A percentile compares a stretch with the other conserved stretches of the same genome.
phyloP scores from a whole-genome alignment of 176 grass and related monocot genomes.

The Zizania latifolia region DNA sequence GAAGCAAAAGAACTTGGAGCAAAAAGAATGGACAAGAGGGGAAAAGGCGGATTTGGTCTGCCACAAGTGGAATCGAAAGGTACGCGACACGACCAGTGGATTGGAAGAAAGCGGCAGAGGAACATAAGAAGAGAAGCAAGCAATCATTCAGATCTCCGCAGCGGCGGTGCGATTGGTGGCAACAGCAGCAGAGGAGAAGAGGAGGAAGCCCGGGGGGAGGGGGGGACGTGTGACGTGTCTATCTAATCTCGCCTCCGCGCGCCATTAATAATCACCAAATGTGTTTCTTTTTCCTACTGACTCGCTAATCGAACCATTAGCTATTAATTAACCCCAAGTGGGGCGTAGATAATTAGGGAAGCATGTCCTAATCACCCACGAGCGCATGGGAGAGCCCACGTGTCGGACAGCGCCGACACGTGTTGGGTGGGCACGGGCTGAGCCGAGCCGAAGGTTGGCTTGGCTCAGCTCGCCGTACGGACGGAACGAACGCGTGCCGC shows the following conservation, averaged over 20 bases:
- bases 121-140: constrained; percentile 20
- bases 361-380: not conserved
- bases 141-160: constrained; percentile 18
- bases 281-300: not conserved
- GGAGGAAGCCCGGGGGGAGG: no score
- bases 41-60: not conserved
- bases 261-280: not conserved
- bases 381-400: constrained; percentile 10
- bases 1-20: not conserved
- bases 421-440: not conserved
- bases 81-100: not conserved
- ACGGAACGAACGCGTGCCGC: not conserved
- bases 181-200: not conserved
- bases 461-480: not conserved
- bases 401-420: constrained; percentile 36
- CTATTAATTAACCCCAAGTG: constrained; percentile 14
- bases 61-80: not conserved
- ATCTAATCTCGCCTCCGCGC: constrained; percentile 16
- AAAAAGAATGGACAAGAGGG: not conserved
- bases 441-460: not conserved
- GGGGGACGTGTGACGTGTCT: constrained; percentile 27
- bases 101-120: not conserved
- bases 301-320: constrained; percentile 4
- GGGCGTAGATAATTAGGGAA: constrained; percentile 12
- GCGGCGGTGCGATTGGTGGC: constrained; percentile 12